Base-by-base conservation (phyloP, 75 land plant species). In the Picea glauca region DNA sequence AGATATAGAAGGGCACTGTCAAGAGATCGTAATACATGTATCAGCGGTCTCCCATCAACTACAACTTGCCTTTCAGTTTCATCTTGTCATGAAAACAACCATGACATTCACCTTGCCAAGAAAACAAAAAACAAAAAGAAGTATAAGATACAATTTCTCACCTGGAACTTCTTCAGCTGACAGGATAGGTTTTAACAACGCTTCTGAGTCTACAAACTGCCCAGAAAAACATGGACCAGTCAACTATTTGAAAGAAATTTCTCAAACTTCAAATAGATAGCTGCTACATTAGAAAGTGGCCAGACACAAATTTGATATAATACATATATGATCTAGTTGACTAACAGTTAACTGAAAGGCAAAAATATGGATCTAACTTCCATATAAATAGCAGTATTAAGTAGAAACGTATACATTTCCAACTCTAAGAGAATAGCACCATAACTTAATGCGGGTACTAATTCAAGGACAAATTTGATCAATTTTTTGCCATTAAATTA, bases 91-190 rank as follows among this genome's bases (percentile, higher is more conserved):
- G 26, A 26, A 26, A 26, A 26, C 26, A 26, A 35, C 38, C 15
- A 30, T 64, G 30, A 63, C 26, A 26, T 63, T 30, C 66, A 31
- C 67, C 67, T 30, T 31, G 30, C 7, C 38, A 30, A 4, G 26
- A 21, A 31, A 65, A 26, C 26, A 26, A 40, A 40, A 4, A 40
- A 40, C 14, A 32, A 59, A 65, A 18, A 5, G 7, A 15, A 30
- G 32, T 13, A 3, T 1, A 64, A 31, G 7, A 23, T 62, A 17
- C 64, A 62, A 21, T 23, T 62, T 66, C 40, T 74, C 65, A 93
- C 97, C 93, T 77, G 90, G 80, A 70, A 83, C 83, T 85, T 95
- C 92, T 50, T 94, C 94, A 72, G 89, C 86, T 13, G 94, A 92
- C 26, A 81, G 75, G 26, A 94, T 88, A 23, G 89, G 89, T 61